A percentile compares a stretch with the other conserved stretches of the same genome.
Conservation (phyloP, 352 stramenopile genomes). For the Pythium volutum region DNA sequence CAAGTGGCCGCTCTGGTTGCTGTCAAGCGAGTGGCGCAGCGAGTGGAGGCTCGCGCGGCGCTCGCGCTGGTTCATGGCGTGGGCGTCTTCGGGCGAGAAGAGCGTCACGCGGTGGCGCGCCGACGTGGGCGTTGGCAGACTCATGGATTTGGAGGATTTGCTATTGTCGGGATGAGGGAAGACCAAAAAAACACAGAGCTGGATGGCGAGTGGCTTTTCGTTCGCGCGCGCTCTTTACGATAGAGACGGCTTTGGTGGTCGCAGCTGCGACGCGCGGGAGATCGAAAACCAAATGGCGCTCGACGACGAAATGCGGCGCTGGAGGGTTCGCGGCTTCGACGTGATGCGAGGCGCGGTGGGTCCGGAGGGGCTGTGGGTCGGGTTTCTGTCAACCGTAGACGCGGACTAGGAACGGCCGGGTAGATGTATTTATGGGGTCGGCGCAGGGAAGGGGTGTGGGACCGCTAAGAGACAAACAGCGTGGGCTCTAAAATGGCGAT, state of each 20-base stretch:
- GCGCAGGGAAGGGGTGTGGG: background rate
- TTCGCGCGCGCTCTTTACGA: background rate
- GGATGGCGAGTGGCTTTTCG: background rate
- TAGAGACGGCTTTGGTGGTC: background rate
- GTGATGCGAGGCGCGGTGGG: background rate
- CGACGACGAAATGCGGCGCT: background rate
- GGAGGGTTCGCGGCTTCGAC: background rate
- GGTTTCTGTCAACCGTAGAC: background rate
- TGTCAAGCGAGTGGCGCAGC: conserved; percentile 20
- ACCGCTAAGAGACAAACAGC: background rate
- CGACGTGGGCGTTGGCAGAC: background rate
- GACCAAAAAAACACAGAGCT: too few relatives aligned
- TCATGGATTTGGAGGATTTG: background rate
- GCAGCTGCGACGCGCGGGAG: background rate
- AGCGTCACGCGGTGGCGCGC: conserved; percentile 69
- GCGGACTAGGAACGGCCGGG: background rate
- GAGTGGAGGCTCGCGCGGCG: conserved; percentile 33
- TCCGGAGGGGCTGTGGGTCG: background rate
- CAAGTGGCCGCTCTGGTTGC: conserved; percentile 20
- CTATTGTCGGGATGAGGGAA: background rate
- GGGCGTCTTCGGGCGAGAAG: conserved; percentile 64
- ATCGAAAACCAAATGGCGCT: conserved; percentile 13
- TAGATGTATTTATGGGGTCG: conserved; percentile 4
- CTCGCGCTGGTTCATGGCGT: conserved; percentile 69
- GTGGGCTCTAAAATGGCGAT: background rate